These are phyloP conservation scores for Pyrenopolyporus hunteri DNA, from an alignment of 495 filamentous ascomycete genomes.

Conservation along the genomic window DNA sequence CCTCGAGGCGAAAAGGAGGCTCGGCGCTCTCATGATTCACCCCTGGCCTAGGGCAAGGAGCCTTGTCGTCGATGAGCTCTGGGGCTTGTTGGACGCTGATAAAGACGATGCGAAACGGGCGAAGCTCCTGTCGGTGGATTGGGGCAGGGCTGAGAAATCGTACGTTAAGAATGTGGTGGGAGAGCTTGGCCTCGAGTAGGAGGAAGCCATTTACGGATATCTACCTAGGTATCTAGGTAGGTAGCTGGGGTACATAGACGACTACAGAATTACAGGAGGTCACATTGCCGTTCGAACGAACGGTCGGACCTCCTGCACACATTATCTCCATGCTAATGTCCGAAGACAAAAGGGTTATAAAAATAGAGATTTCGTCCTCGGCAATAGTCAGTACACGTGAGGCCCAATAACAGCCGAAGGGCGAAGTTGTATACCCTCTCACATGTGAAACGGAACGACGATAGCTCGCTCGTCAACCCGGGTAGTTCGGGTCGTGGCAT, in stretches of 20 bases:
- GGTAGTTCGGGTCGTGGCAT: slow-evolving; percentile 2
- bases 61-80: slow-evolving; percentile 55
- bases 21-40: slow-evolving; percentile 54
- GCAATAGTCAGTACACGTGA: too few species aligned
- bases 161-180: slow-evolving; percentile 41
- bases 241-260: neutral
- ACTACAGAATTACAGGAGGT: too few species aligned
- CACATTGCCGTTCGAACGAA: too few species aligned
- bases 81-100: slow-evolving; percentile 41
- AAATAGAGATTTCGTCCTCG: neutral
- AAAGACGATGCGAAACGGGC: slow-evolving; percentile 9
- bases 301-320: neutral
- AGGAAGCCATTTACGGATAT: neutral
- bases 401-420: too few species aligned
- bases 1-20: slow-evolving; percentile 49
- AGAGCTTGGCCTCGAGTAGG: slow-evolving; percentile 43
- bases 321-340: neutral
- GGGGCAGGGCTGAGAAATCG: slow-evolving; percentile 50
- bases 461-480: slow-evolving; percentile 12
- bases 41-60: slow-evolving; percentile 55
- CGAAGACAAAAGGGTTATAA: neutral
- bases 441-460: slow-evolving; percentile 9
- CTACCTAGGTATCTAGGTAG: neutral
- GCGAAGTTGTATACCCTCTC: too few species aligned
- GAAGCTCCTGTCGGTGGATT: slow-evolving; percentile 48